Evolutionary conservation across 371 early-diverging fungal genomes (phyloP).

Genomic region (Mortierella sp.): DNA sequence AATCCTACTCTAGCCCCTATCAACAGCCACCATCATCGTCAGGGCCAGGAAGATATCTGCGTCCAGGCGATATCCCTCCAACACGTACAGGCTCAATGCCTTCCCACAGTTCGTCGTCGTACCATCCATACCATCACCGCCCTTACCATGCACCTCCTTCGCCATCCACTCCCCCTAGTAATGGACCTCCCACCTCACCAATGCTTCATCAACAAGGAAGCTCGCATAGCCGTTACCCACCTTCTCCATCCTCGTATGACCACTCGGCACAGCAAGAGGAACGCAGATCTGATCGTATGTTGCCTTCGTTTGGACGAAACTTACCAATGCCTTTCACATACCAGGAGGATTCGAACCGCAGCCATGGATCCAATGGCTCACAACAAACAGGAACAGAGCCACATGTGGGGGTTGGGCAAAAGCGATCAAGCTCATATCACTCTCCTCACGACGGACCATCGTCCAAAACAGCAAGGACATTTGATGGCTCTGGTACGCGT

Average conservation of each 20-base stretch:
- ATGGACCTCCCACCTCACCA: constrained; percentile 27
- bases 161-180: constrained; percentile 32
- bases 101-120: constrained; percentile 28
- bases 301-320: constrained; percentile 49
- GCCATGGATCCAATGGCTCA: constrained; percentile 12
- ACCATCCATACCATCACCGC: constrained; percentile 31
- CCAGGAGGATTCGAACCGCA: constrained; percentile 23
- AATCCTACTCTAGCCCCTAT: constrained; percentile 30
- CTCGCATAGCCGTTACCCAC: constrained; percentile 24
- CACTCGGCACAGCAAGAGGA: constrained; percentile 21
- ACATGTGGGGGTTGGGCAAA: constrained; percentile 27
- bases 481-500: constrained; percentile 13
- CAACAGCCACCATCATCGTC: constrained; percentile 19
- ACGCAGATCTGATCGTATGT: constrained; percentile 45
- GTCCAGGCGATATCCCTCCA: constrained; percentile 42
- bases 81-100: constrained; percentile 47
- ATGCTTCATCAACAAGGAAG: constrained; percentile 27
- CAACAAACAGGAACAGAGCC: constrained; percentile 10
- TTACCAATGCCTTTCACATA: constrained; percentile 38
- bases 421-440: constrained; percentile 39
- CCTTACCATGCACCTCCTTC: constrained; percentile 29
- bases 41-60: constrained; percentile 37
- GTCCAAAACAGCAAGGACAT: constrained; percentile 36
- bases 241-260: constrained; percentile 48
- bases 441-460: constrained; percentile 32